These are phyloP conservation scores for Trametes cinnabarina DNA, from an alignment of 768 basidiomycete genomes.

Conservation along the genomic window DNA sequence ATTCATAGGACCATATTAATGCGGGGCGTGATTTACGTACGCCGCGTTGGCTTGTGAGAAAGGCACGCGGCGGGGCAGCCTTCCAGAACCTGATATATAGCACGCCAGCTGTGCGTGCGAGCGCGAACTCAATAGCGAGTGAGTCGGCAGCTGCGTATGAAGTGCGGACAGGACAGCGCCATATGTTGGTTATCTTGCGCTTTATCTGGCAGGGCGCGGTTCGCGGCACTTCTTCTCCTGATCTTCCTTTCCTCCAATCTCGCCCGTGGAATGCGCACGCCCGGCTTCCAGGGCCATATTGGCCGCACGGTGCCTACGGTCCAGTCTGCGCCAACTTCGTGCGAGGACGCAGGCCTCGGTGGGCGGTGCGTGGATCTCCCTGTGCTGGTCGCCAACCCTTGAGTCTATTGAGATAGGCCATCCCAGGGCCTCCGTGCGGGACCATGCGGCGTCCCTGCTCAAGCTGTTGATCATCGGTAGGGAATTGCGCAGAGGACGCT, in stretches of 20 bases:
- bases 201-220: background rate
- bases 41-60: no score
- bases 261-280: no score
- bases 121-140: no score
- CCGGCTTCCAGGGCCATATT: background rate
- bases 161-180: background rate
- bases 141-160: no score
- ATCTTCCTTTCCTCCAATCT: background rate
- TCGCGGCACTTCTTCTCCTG: background rate
- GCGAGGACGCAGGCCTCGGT: background rate
- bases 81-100: no score
- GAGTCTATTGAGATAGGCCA: no score
- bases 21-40: no score
- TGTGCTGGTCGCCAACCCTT: background rate
- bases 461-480: background rate
- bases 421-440: background rate
- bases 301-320: no score
- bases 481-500: background rate
- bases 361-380: slow-evolving; percentile 8
- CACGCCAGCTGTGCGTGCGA: no score
- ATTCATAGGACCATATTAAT: no score
- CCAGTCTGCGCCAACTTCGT: no score
- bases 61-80: no score
- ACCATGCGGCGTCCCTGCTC: background rate
- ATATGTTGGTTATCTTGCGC: background rate